phyloP scores from a whole-genome alignment of 2,329 filamentous ascomycete species.

The Cladorrhinum sp. region DNA sequence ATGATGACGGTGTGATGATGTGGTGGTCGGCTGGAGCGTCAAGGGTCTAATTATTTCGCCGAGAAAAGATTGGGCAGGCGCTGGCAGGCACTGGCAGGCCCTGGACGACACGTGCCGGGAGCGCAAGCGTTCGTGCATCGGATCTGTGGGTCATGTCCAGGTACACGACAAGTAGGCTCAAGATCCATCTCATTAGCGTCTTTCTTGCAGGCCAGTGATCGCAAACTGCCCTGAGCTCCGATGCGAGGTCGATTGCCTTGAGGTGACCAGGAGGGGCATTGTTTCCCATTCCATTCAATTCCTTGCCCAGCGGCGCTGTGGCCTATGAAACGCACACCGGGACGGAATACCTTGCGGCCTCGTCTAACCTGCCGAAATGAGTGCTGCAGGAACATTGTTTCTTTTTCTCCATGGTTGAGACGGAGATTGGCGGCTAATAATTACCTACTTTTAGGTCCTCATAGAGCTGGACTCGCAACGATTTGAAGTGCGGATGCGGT shows the following conservation, averaged over 20 bases:
- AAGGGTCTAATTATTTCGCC: constrained; percentile 6
- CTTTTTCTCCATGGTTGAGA: background rate
- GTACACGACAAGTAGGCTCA: too few species aligned
- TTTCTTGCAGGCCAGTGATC: constrained; percentile 1
- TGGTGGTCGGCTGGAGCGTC: background rate
- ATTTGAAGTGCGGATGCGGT: background rate
- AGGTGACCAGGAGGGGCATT: background rate
- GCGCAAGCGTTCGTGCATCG: constrained; percentile 2
- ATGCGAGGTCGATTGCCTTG: background rate
- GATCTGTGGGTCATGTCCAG: background rate
- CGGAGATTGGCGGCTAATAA: background rate
- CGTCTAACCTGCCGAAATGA: background rate
- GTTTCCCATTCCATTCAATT: background rate
- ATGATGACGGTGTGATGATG: background rate
- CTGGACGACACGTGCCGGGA: constrained; percentile 3
- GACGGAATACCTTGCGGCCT: background rate
- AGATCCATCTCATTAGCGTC: background rate
- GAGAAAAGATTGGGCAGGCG: background rate
- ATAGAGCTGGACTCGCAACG: background rate
- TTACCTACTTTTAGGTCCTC: too few species aligned
- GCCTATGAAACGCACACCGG: background rate
- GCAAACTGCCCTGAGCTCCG: background rate
- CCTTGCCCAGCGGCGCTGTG: background rate
- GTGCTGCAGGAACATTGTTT: background rate
- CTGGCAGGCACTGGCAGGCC: background rate